phyloP scores from a whole-genome alignment of 2,329 filamentous ascomycete species.

The Arthrobotrys musiformis region DNA sequence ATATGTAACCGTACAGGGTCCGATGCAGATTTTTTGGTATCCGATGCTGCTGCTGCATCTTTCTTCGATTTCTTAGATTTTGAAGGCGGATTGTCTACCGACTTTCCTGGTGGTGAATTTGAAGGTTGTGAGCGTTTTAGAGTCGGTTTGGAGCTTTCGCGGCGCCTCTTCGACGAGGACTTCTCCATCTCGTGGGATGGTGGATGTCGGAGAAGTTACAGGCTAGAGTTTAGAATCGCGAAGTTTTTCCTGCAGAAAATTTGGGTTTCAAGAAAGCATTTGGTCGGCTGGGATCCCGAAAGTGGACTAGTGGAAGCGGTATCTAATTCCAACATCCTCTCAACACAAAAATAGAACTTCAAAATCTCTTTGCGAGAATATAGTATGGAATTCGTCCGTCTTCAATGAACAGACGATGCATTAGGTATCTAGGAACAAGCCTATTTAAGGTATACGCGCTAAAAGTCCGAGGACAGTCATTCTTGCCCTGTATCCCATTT shows the following conservation, averaged over 20 bases:
- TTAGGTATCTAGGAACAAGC: not conserved
- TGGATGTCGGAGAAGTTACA: not conserved
- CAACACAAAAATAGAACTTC: conserved; percentile 3
- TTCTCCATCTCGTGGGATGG: conserved; percentile 32
- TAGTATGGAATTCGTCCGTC: no score
- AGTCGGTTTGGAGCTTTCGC: conserved; percentile 8
- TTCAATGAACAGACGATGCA: no score
- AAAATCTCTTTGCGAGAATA: not conserved
- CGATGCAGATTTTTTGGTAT: not conserved
- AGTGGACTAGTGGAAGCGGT: conserved; percentile 17
- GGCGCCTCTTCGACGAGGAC: conserved; percentile 34
- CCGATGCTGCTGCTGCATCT: not conserved
- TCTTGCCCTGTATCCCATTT: not conserved
- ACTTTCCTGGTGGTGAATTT: conserved; percentile 7
- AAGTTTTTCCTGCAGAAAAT: conserved; percentile 24
- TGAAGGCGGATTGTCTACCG: not conserved
- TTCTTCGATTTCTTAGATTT: conserved; percentile 22
- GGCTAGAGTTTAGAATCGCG: conserved; percentile 10
- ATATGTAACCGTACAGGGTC: conserved; percentile 77
- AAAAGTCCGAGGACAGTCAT: not conserved
- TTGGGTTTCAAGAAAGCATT: conserved; percentile 20
- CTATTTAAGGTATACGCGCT: not conserved
- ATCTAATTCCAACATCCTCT: not conserved
- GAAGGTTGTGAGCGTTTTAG: not conserved
- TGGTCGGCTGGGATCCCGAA: conserved; percentile 34